phyloP scores from a whole-genome alignment of 108 stramenopile species.

The Pseudonitzschia pungens region DNA sequence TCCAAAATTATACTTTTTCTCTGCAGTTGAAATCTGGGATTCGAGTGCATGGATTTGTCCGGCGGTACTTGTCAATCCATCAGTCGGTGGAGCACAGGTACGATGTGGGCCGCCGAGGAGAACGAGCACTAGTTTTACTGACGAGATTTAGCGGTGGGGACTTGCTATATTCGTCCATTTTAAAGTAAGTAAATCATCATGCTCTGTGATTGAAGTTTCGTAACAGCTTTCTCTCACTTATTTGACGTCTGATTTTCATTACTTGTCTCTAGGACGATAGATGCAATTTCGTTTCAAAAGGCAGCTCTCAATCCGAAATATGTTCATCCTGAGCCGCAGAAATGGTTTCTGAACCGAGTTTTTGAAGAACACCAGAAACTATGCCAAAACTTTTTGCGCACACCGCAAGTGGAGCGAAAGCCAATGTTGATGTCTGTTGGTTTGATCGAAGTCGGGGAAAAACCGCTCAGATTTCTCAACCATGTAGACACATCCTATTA shows the following conservation, averaged over 20 bases:
- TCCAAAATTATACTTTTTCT: constrained; percentile 74
- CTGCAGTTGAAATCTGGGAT: constrained; percentile 57
- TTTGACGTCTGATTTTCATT: not conserved
- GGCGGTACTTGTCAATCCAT: constrained; percentile 71
- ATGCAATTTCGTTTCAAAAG: constrained; percentile 40
- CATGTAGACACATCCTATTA: constrained; percentile 46
- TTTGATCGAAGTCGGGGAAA: constrained; percentile 39
- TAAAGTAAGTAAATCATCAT: constrained; percentile 52
- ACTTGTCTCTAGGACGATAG: constrained; percentile 40
- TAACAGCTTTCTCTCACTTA: not conserved
- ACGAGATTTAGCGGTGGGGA: constrained; percentile 75
- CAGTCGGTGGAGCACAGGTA: constrained; percentile 42
- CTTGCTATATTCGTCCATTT: constrained; percentile 64
- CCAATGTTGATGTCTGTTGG: constrained; percentile 41
- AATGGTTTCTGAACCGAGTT: constrained; percentile 38
- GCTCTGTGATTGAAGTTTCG: not conserved
- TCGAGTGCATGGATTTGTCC: constrained; percentile 78
- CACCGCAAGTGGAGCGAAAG: constrained; percentile 37
- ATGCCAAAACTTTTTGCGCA: constrained; percentile 24
- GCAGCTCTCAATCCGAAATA: constrained; percentile 24
- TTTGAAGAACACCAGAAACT: constrained; percentile 47
- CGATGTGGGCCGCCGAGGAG: constrained; percentile 80
- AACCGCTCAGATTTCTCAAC: constrained; percentile 16
- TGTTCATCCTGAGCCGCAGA: constrained; percentile 37
- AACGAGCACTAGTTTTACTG: constrained; percentile 77